Base-by-base conservation (phyloP, 1,284 basidiomycete species). In the Puccinia novopanici region DNA sequence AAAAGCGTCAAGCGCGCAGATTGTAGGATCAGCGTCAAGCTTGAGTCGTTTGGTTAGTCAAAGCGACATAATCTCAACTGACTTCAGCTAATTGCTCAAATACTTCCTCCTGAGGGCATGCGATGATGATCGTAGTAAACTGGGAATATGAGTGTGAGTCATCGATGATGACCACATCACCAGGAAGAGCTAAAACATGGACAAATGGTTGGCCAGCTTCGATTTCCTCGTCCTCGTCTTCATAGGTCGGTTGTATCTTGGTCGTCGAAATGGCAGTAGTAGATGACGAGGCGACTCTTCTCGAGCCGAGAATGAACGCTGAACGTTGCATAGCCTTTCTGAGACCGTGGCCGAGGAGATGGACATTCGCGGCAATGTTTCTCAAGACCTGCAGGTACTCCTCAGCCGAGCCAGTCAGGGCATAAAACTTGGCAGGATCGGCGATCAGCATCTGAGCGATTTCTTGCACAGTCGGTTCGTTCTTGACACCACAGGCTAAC, bases 381-480 rank as follows among this genome's bases (percentile, higher is more conserved):
- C 93, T 90, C 15, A 97, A 87, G 85, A 80, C 81, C 55, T 63
- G n/a, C 4, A 67, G 80, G 83, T 81, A 86, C 84, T 83, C 85
- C 37, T 85, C 85, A 0, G 83, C 77, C 0, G 85, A 86, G 17
- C 86, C 86, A 3, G 86, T 86, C 67, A 85, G 84, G 0, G 82
- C 68, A 13, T 87, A 83, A 82, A 86, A 85, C 27, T 81, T 83
- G 45, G 84, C 82, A 0, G 86, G 85, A 4, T 86, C 83, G 9
- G 82, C 82, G 63, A 86, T 81, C 13, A 86, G 82, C 72, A 86
- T 84, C 40, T 82, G 81, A 2, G 86, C 85, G 42, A 88, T 88
- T 83, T 96, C 93, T 82, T 92, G 91, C 0, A 94, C 91, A 48
- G 91, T 94, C 0, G 96, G 97, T 84, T 96, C 93, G 74, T 90